These are phyloP conservation scores for Monilinia aucupariae DNA, from an alignment of 2,329 filamentous ascomycete genomes.

Conservation along the genomic window DNA sequence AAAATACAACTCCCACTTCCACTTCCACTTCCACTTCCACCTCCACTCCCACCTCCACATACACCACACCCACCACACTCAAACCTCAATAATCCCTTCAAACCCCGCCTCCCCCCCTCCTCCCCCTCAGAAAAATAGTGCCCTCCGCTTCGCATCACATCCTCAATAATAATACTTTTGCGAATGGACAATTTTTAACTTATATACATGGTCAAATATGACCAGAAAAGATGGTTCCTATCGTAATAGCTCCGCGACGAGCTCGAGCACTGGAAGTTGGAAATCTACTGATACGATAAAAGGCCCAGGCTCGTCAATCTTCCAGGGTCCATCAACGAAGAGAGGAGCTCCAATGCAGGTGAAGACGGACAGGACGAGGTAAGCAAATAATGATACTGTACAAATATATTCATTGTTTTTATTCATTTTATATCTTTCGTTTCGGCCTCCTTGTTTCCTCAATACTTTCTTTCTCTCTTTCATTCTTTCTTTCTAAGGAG, in stretches of 20 bases:
- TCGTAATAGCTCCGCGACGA: slow-evolving; percentile 59
- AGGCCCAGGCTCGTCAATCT: slow-evolving; percentile 32
- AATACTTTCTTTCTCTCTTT: slow-evolving; percentile 9
- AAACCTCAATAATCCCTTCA: slow-evolving; percentile 6
- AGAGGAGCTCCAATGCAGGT: slow-evolving; percentile 43
- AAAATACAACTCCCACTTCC: neutral
- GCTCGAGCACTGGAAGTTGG: slow-evolving; percentile 61
- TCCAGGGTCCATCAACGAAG: slow-evolving; percentile 29
- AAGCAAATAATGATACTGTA: slow-evolving; percentile 18
- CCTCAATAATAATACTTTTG: neutral
- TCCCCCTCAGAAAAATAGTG: neutral
- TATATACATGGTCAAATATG: slow-evolving; percentile 45
- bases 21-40: neutral
- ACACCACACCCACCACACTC: no score
- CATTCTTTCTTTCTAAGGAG: no score
- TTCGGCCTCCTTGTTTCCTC: neutral
- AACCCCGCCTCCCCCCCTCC: neutral
- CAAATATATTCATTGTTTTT: neutral
- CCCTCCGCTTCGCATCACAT: slow-evolving; percentile 1
- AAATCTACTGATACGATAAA: slow-evolving; percentile 61
- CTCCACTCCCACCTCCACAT: neutral
- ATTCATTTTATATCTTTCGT: slow-evolving; percentile 26
- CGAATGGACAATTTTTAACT: slow-evolving; percentile 31
- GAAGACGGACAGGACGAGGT: slow-evolving; percentile 48
- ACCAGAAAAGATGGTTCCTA: slow-evolving; percentile 58